phyloP scores from a whole-genome alignment of 257 asterid species.

The Petrea volubilis region DNA sequence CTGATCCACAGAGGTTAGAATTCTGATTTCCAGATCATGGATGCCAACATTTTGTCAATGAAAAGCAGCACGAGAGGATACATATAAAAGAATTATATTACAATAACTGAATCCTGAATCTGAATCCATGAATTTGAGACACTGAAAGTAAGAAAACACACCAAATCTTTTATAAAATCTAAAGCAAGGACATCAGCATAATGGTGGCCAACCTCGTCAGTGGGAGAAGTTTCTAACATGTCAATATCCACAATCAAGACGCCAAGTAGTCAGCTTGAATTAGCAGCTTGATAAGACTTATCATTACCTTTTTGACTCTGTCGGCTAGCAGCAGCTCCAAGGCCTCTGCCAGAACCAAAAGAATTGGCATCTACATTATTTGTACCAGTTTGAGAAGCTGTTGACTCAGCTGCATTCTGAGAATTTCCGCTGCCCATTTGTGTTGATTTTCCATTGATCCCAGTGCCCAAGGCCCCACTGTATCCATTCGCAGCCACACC shows the following conservation, averaged over 20 bases:
- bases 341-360: slow-evolving; percentile 39
- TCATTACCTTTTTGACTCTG: slow-evolving; percentile 37
- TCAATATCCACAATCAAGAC: slow-evolving; percentile 49
- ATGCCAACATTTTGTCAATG: slow-evolving; percentile 6
- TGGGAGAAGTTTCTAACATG: slow-evolving; percentile 45
- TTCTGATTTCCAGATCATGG: neutral
- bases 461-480: slow-evolving; percentile 40
- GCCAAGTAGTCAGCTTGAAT: slow-evolving; percentile 50
- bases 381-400: slow-evolving; percentile 29
- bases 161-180: slow-evolving; percentile 39
- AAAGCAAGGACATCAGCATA: slow-evolving; percentile 28
- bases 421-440: slow-evolving; percentile 38
- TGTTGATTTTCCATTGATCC: slow-evolving; percentile 31
- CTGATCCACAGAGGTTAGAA: slow-evolving; percentile 7
- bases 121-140: slow-evolving; percentile 37
- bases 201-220: slow-evolving; percentile 39
- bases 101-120: slow-evolving; percentile 45
- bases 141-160: slow-evolving; percentile 38
- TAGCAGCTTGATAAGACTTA: slow-evolving; percentile 36
- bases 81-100: slow-evolving; percentile 41
- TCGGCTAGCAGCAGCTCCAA: slow-evolving; percentile 42
- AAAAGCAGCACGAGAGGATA: slow-evolving; percentile 12
- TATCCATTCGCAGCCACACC: slow-evolving; percentile 44
- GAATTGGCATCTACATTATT: slow-evolving; percentile 40
- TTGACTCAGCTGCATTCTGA: slow-evolving; percentile 41